These are phyloP conservation scores for Cairneyella variabilis DNA, from an alignment of 495 filamentous ascomycete genomes.

Conservation along the genomic window DNA sequence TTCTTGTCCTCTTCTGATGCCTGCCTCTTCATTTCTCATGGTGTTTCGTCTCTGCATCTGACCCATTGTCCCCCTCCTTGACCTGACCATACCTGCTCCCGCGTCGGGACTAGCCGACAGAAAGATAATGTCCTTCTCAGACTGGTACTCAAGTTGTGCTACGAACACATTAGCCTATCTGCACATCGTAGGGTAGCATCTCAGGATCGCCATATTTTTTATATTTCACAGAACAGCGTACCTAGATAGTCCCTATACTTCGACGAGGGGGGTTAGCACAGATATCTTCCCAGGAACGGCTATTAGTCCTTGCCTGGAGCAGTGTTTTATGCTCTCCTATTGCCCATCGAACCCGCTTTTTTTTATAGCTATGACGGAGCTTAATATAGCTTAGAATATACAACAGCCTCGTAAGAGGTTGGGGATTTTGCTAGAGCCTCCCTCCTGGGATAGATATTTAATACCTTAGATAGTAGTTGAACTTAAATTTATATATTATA, in stretches of 20 bases:
- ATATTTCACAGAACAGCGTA: background rate
- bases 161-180: too few relatives aligned
- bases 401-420: background rate
- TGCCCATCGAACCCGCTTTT: background rate
- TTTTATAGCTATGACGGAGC: background rate
- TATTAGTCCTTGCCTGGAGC: background rate
- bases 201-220: background rate
- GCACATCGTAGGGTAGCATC: background rate
- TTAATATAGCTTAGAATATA: background rate
- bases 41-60: background rate
- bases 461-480: background rate
- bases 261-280: background rate
- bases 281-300: background rate
- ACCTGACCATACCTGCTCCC: background rate
- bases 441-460: background rate
- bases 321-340: background rate
- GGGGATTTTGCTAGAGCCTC: background rate
- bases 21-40: background rate
- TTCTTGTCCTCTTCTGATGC: slow-evolving; percentile 7
- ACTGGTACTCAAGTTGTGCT: too few relatives aligned
- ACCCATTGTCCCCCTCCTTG: background rate
- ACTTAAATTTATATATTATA: too few relatives aligned
- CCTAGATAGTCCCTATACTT: background rate
- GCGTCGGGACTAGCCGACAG: background rate
- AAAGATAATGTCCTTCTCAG: too few relatives aligned